Base-by-base conservation (phyloP, 176 grass and related monocot species). In the Hordeum vulgare region DNA sequence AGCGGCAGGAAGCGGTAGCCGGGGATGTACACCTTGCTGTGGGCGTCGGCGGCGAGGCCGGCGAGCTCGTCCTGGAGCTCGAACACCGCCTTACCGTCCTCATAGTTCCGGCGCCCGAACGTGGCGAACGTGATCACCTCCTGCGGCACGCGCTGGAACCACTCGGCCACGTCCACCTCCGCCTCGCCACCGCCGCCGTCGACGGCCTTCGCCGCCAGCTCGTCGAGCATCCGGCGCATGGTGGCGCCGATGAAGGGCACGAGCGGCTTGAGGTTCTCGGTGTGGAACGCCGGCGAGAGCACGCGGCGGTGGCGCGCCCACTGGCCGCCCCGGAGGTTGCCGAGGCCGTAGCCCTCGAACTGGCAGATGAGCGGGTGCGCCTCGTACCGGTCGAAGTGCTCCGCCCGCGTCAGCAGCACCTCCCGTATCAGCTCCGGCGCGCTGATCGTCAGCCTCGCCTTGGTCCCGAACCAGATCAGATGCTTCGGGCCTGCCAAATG, bases 1-100 rank as follows among this genome's bases (percentile, higher is more conserved):
- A 85, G 91, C 5, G 96, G 96, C 53, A 98, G 39, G 80, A 95
- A 95, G 85, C 96, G 88, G 89, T 98, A 98, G 3, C 96, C 96
- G 6, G 96, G 96, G 72, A 98, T 93, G 89, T 85, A 95, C 12
- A 98, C 92, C 86, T 90, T 95, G 79, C 90, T 91, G 71, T 95
- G 94, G 11, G 96, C 96, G 62, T 91, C 96, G 27, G 90, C 57
- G 28, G 96, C 96, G 72, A 90, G 86, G 53, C 77, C 85, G 83
- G 92, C 94, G 61, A 93, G 92, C 83, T 98, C 92, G 5, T 88
- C 88, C 77, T 93, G 93, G 45, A 98, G 67, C 59, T 79, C 76
- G 80, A 98, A 98, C 61, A 98, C 87, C 12, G 11, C 87, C 80
- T 45, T 88, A 66, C 90, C 93, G 54, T 91, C 96, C 42, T 77